Base-by-base conservation (phyloP, 2,329 filamentous ascomycete species). In the Exutisphaerella laricina region DNA sequence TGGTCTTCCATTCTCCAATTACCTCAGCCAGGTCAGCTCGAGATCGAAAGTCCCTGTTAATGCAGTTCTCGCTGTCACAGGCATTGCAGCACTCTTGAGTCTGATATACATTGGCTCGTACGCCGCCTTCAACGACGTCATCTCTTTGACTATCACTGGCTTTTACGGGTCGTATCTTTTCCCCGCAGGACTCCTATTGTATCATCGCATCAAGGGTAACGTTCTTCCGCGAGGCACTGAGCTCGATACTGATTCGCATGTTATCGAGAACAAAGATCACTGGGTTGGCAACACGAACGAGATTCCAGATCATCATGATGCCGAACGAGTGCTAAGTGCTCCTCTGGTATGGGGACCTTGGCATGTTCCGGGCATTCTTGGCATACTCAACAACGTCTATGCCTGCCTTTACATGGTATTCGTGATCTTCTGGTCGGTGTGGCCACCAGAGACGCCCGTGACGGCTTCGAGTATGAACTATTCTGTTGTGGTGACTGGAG, bases 351-450 rank as follows among this genome's bases (percentile, higher is more conserved):
- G 76, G 76, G 77, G 77, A 0, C 75, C 75, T 0, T 80, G 75
- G 68, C 70, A 68, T 30, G 44, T 80, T 0, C 71, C 71, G 0
- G 74, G 74, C 3, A 54, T 66, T 0, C 55, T 74, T 1, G 77
- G 77, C 0, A 73, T 69, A 4, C 53, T 70, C 16, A 79, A 79
- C 56, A 80, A 80, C 43, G 55, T 65, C 1, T 73, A 77, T 37
- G 70, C 75, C 1, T 75, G 72, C 51, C 37, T 65, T 2, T 80
- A 78, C 53, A 70, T 74, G 56, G 44, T 73, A 1, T 70, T 79
- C 29, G 65, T 79, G 2, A 68, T 75, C 8, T 79, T 80, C 59
- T 80, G 74, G 67, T 71, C 67, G 16, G 74, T 79, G 34, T 73
- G 69, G 69, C 69, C 69, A n/a, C 58, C 61, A 5, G 47, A 47